These are phyloP conservation scores for Fusarium clavum DNA, from an alignment of 2,329 filamentous ascomycete genomes.

Conservation along the genomic window DNA sequence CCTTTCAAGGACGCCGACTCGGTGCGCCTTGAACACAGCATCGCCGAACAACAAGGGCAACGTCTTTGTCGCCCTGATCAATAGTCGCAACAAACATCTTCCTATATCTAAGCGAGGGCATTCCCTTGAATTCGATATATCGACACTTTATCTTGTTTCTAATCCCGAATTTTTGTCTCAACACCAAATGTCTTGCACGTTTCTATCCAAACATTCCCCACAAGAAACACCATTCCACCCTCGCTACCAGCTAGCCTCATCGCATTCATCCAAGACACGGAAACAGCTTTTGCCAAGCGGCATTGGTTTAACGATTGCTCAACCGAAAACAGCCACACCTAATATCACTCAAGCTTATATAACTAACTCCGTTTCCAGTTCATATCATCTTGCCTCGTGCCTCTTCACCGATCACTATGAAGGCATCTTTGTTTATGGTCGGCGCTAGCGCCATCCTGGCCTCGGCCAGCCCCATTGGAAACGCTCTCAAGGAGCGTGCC, in stretches of 20 bases:
- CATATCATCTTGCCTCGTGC: constrained; percentile 19
- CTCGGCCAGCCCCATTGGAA: constrained; percentile 54
- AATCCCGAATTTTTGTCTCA: constrained; percentile 25
- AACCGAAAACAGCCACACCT: constrained; percentile 35
- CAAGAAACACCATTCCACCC: constrained; percentile 40
- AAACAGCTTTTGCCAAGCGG: constrained; percentile 38
- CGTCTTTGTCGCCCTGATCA: constrained; percentile 3
- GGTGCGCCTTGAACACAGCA: constrained; percentile 15
- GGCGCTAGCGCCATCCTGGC: constrained; percentile 60
- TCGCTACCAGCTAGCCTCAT: constrained; percentile 27
- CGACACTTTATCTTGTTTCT: constrained; percentile 12
- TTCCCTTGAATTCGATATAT: constrained; percentile 6
- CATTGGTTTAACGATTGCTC: constrained; percentile 24
- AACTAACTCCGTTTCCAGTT: constrained; percentile 41
- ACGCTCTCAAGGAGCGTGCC: constrained; percentile 54
- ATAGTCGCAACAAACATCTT: constrained; percentile 12
- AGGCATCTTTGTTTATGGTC: constrained; percentile 60
- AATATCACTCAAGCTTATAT: constrained; percentile 31
- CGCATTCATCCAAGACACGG: constrained; percentile 31
- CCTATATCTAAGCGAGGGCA: constrained; percentile 2
- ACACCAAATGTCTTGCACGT: constrained; percentile 41
- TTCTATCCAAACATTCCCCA: constrained; percentile 38
- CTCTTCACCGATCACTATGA: constrained; percentile 57
- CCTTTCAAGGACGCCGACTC: constrained; percentile 23
- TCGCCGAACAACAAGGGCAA: constrained; percentile 5